phyloP scores from a whole-genome alignment of 2,329 filamentous ascomycete genomes.

The Tolypocladium guangdongense region DNA sequence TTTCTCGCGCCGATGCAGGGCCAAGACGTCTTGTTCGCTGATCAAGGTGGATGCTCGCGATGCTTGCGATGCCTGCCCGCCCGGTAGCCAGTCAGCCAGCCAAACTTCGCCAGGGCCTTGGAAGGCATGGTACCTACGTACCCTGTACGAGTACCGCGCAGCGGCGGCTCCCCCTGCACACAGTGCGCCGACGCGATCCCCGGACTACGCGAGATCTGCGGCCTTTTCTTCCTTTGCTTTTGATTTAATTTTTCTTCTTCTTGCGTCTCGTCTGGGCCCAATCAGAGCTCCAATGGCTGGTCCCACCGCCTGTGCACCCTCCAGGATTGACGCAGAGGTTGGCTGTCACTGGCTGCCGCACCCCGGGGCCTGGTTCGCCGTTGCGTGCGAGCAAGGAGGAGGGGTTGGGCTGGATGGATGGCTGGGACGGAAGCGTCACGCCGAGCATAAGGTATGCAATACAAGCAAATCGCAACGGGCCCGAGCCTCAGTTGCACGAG shows the following conservation, averaged over 20 bases:
- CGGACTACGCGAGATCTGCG: neutral
- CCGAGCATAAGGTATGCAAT: neutral
- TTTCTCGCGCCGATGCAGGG: slow-evolving; percentile 1
- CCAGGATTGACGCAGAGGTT: neutral
- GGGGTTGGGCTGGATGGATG: too few relatives aligned
- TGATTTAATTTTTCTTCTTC: neutral
- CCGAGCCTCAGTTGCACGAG: neutral
- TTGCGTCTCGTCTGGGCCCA: neutral
- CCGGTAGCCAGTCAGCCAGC: neutral
- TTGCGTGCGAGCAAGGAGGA: too few relatives aligned
- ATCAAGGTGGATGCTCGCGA: neutral
- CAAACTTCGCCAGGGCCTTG: neutral
- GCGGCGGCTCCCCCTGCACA: neutral
- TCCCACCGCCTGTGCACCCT: neutral
- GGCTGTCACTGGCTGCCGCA: neutral
- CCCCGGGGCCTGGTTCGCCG: too few relatives aligned
- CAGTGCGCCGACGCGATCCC: neutral
- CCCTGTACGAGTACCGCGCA: neutral
- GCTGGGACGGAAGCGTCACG: neutral
- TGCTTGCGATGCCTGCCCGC: neutral
- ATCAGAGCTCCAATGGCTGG: neutral
- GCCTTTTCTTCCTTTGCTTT: neutral
- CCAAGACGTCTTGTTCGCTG: neutral
- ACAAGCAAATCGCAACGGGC: neutral
- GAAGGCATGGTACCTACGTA: neutral